Evolutionary conservation across 1,284 basidiomycete genomes (phyloP), one percentile per base, ranked within the genome.

Genomic region (Mycosarcoma maydis): DNA sequence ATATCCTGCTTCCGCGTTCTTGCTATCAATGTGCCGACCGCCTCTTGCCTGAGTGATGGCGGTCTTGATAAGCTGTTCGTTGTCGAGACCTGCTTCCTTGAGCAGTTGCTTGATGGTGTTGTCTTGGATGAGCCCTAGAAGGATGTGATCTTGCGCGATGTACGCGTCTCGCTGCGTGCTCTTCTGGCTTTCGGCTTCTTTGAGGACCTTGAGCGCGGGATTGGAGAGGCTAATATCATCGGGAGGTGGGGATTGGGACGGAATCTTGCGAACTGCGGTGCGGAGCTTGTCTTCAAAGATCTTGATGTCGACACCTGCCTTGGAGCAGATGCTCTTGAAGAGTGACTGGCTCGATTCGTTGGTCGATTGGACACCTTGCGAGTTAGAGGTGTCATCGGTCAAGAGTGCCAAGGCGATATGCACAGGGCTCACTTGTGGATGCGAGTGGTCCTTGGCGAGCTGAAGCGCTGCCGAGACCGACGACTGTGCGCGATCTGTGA

Each of bases 61-160:
- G 2, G 89, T 92, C 82, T 90, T 90, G 62, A 95, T 83, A 3
- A 88, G 84, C 0, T 89, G 87, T 58, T 90, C 88, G 47, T 77
- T 82, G 0, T 87, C 92, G 11, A 93, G 85, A 14, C 86, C 86
- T 5, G 87, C 86, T 62, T 92, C 91, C 80, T 92, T 92, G 70
- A 95, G 83, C 8, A 91, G 81, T 29, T 85, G 80, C 9, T 85
- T 80, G 60, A 94, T 87, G 3, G 86, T 86, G 2, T 87, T 58
- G 66, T 94, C 91, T 70, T 91, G 89, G 64, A 92, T 79, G 43
- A 94, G 86, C 2, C 91, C 92, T 40, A 90, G 84, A 26, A 92
- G 79, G 26, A 92, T 83, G 77, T 88, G 90, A 73, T 98, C 94
- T 81, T 96, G 90, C 0, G 94, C 94, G 61, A 98, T 90, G 83